Evolutionary conservation across 495 filamentous ascomycete species (phyloP), one percentile per base, ranked within the genome.

Genomic region (Lasiosphaeria hispida): DNA sequence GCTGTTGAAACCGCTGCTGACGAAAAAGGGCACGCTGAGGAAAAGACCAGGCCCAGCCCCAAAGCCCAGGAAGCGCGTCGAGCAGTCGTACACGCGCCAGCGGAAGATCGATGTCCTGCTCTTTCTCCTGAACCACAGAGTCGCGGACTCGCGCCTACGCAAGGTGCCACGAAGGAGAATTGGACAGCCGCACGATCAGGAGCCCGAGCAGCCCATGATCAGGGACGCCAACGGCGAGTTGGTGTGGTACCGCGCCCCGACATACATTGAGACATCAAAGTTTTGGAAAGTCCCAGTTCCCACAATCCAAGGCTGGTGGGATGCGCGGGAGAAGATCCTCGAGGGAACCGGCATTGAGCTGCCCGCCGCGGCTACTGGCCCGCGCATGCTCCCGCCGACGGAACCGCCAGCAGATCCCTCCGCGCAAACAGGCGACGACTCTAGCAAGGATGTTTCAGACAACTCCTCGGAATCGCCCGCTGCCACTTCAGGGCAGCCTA

Each of bases 291-390:
- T 69, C 3, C 67, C 65, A 0, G 48, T 35, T 0, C 65, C 65
- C 7, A 69, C 67, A 1, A 69, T 69, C 34, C 57, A 61, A 7
- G 58, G 58, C 4, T 69, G 67, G 64, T 69, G 67, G 65, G 67
- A 67, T 13, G n/a, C 52, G n/a, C 53, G 62, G 14, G 62, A 67
- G 34, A 68, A 65, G 44, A 48, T 68, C 1, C 53, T 69, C 7
- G 60, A 62, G 34, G 65, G 67, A 5, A 63, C 64, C 23, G 65
- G 64, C 39, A 50, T 69, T 14, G 55, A 58, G 37, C 48, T 68
- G 14, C 60, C 58, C 15, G 43, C 11, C 2, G 36, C 11, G 1
- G 34, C 10, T 30, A 13, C 36, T n/a, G 13, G 14, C 14, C 53
- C 53, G 33, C 39, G 18, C 17, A 41, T 7, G 33, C 48, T 35